phyloP scores from a whole-genome alignment of 148 eudicot species.

The Cornus controversa region DNA sequence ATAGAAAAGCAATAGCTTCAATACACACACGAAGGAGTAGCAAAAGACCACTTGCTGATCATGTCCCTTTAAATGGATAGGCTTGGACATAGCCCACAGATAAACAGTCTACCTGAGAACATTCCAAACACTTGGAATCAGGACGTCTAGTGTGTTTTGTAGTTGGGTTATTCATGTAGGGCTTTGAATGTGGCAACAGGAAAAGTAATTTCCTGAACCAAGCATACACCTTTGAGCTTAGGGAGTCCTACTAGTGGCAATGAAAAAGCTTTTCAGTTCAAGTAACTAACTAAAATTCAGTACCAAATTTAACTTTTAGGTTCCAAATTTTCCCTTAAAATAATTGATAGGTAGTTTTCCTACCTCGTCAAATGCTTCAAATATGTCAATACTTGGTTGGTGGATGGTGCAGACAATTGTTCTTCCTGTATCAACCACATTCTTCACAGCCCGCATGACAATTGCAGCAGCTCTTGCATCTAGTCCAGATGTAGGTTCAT shows the following conservation, averaged over 20 bases:
- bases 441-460: constrained; percentile 79
- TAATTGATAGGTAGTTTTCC: not conserved
- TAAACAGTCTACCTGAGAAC: too few relatives aligned
- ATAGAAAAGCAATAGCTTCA: too few relatives aligned
- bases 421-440: constrained; percentile 69
- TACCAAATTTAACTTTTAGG: not conserved
- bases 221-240: too few relatives aligned
- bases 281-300: not conserved
- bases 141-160: not conserved
- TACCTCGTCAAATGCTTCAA: constrained; percentile 96
- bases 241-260: too few relatives aligned
- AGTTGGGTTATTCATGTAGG: too few relatives aligned
- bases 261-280: too few relatives aligned
- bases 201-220: not conserved
- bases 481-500: constrained; percentile 85
- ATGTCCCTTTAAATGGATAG: too few relatives aligned
- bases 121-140: not conserved
- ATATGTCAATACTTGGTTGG: constrained; percentile 88
- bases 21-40: too few relatives aligned
- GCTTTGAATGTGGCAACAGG: not conserved
- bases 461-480: constrained; percentile 95
- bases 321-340: not conserved
- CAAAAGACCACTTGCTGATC: too few relatives aligned
- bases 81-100: too few relatives aligned
- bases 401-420: constrained; percentile 91